Percentiles rank a stretch among this genome's conserved stretches.
Evolutionary conservation across 176 grass and related monocot genomes (phyloP).

Genomic region (Microstegium vimineum): DNA sequence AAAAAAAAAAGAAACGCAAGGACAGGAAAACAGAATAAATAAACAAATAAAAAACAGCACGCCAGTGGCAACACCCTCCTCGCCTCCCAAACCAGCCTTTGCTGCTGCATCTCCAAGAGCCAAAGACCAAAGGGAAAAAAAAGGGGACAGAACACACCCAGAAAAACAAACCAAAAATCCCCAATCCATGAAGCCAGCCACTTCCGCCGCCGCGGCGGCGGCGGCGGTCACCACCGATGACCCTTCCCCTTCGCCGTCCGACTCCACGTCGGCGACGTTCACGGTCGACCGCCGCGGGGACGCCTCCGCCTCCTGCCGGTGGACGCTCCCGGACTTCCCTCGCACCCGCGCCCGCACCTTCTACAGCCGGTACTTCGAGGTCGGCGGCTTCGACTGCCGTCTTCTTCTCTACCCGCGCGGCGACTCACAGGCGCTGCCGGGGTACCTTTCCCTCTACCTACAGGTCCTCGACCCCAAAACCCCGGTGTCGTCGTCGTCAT

Average conservation of each 20-base stretch:
- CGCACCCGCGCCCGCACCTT: slow-evolving; percentile 67
- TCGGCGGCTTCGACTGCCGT: slow-evolving; percentile 91
- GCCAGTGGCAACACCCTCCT: background rate
- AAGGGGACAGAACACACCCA: slow-evolving; percentile 15
- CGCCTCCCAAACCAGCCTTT: background rate
- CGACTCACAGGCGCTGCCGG: slow-evolving; percentile 76
- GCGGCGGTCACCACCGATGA: slow-evolving; percentile 32
- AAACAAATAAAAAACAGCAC: background rate
- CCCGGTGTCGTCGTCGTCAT: slow-evolving; percentile 53
- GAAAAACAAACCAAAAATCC: slow-evolving; percentile 43
- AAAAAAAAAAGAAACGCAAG: background rate
- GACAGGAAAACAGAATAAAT: background rate
- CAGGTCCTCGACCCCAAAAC: slow-evolving; percentile 95
- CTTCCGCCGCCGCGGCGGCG: slow-evolving; percentile 15
- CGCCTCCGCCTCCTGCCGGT: slow-evolving; percentile 75
- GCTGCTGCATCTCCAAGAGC: background rate
- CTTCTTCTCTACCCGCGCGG: slow-evolving; percentile 90
- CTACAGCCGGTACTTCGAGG: slow-evolving; percentile 91
- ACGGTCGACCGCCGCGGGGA: slow-evolving; percentile 68
- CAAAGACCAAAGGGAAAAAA: slow-evolving; percentile 24
- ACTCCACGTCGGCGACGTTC: slow-evolving; percentile 36
- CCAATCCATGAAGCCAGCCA: slow-evolving; percentile 61
- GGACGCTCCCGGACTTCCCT: slow-evolving; percentile 78
- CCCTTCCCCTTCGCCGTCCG: slow-evolving; percentile 39
- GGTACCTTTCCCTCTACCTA: slow-evolving; percentile 87